Evolutionary conservation across 2,329 filamentous ascomycete species (phyloP).

Genomic region (Metarhizium robertsii): DNA sequence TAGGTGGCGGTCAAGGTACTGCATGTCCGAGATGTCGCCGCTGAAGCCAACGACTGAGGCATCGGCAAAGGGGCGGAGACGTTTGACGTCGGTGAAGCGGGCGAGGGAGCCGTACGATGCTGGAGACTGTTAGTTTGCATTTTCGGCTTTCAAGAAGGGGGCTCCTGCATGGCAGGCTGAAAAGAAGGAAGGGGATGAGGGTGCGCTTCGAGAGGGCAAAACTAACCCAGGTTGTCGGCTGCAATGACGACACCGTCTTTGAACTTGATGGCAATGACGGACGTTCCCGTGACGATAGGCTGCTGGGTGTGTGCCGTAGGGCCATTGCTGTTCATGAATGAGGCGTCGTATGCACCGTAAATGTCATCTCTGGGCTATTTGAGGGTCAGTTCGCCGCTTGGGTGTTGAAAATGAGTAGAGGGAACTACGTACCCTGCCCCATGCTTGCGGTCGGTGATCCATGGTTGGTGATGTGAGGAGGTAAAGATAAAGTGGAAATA

Average conservation of each 20-base stretch:
- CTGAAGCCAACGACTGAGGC: conserved; percentile 85
- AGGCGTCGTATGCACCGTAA: conserved; percentile 86
- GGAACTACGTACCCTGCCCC: conserved; percentile 53
- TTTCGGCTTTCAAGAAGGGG: neutral
- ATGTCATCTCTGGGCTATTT: conserved; percentile 88
- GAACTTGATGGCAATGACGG: conserved; percentile 91
- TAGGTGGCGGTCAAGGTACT: conserved; percentile 90
- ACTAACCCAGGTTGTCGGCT: conserved; percentile 84
- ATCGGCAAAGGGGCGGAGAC: conserved; percentile 79
- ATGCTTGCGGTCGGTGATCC: conserved; percentile 66
- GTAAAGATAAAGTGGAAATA: neutral
- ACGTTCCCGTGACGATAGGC: conserved; percentile 92
- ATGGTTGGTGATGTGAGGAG: conserved; percentile 28
- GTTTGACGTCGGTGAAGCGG: conserved; percentile 94
- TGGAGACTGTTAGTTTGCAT: conserved; percentile 24
- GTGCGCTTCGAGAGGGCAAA: neutral
- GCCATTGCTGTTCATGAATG: conserved; percentile 63
- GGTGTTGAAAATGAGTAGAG: conserved; percentile 7
- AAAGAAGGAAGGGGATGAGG: neutral
- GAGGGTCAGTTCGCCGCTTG: conserved; percentile 7
- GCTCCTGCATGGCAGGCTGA: no score
- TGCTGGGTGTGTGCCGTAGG: conserved; percentile 84
- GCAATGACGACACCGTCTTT: conserved; percentile 94
- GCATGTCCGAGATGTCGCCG: conserved; percentile 98
- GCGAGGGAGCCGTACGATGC: conserved; percentile 96